phyloP scores from a whole-genome alignment of 352 stramenopile species.

The Globisporangium orthogonon region DNA sequence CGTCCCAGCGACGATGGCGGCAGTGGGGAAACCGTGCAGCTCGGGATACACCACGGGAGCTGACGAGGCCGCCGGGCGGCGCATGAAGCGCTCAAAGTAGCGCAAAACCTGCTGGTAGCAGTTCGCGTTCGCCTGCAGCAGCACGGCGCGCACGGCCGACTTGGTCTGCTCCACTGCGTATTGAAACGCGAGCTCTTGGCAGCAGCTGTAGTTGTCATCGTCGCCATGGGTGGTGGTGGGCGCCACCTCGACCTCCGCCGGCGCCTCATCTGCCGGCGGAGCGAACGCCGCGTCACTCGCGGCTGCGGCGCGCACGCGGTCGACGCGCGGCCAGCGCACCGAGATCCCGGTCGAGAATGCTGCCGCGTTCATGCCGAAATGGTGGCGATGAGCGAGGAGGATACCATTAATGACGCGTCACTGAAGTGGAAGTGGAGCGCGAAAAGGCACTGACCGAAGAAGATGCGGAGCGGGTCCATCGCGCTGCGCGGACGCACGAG shows the following conservation, averaged over 20 bases:
- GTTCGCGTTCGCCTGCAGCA: slow-evolving; percentile 58
- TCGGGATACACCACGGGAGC: slow-evolving; percentile 27
- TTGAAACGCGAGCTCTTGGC: slow-evolving; percentile 64
- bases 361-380: slow-evolving; percentile 26
- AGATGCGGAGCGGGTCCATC: slow-evolving; percentile 6
- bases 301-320: neutral
- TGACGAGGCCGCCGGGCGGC: neutral
- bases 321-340: slow-evolving; percentile 29
- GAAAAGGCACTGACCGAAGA: neutral
- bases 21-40: slow-evolving; percentile 49
- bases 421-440: neutral
- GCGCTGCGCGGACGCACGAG: slow-evolving; percentile 1
- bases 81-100: slow-evolving; percentile 57
- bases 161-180: slow-evolving; percentile 52
- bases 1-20: slow-evolving; percentile 55
- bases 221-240: slow-evolving; percentile 11
- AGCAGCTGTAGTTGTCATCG: slow-evolving; percentile 31
- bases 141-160: slow-evolving; percentile 42
- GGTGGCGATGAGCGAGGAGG: neutral
- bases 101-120: slow-evolving; percentile 56
- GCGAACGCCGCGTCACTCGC: slow-evolving; percentile 1
- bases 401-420: slow-evolving; percentile 10
- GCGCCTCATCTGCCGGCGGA: neutral
- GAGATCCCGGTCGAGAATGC: slow-evolving; percentile 51
- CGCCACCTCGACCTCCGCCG: neutral